Percentiles rank a stretch among this genome's conserved stretches.
These are phyloP conservation scores for Syzygium oleosum DNA, from an alignment of 345 rosid species.

Conservation along the genomic window DNA sequence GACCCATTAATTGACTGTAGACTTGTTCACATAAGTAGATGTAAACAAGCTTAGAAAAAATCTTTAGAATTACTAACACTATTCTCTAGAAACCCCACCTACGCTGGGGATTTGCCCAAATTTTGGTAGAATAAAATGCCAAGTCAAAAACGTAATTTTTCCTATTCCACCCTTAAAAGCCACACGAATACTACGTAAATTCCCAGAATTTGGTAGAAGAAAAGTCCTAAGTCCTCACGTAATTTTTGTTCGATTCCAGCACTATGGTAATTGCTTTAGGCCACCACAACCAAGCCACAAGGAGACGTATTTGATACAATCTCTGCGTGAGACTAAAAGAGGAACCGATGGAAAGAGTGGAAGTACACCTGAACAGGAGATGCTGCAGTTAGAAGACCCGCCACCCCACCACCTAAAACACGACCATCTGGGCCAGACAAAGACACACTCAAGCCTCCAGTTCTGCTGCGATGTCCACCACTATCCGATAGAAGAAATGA, in stretches of 20 bases:
- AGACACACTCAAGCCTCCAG: constrained; percentile 3
- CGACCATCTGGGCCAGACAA: constrained; percentile 14
- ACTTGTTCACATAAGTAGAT: neutral
- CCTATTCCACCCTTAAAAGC: neutral
- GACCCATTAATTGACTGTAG: neutral
- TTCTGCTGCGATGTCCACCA: constrained; percentile 10
- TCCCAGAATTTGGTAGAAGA: neutral
- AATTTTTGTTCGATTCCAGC: neutral
- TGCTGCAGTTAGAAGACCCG: constrained; percentile 17
- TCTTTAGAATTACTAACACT: neutral
- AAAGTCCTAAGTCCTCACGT: neutral
- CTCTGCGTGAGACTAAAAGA: neutral
- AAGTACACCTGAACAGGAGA: neutral
- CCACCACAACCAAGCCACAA: neutral
- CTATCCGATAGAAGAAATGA: neutral
- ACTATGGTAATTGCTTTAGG: neutral
- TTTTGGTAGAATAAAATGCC: neutral
- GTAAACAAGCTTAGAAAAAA: neutral
- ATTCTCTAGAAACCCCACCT: neutral
- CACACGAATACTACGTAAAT: neutral
- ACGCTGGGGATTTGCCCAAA: neutral
- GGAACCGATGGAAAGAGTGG: neutral
- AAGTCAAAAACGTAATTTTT: neutral
- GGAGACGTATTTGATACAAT: neutral
- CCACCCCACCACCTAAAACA: constrained; percentile 29